Evolutionary conservation across 1,284 basidiomycete species (phyloP).

Genomic region (Cryptococcus jaspeensis): DNA sequence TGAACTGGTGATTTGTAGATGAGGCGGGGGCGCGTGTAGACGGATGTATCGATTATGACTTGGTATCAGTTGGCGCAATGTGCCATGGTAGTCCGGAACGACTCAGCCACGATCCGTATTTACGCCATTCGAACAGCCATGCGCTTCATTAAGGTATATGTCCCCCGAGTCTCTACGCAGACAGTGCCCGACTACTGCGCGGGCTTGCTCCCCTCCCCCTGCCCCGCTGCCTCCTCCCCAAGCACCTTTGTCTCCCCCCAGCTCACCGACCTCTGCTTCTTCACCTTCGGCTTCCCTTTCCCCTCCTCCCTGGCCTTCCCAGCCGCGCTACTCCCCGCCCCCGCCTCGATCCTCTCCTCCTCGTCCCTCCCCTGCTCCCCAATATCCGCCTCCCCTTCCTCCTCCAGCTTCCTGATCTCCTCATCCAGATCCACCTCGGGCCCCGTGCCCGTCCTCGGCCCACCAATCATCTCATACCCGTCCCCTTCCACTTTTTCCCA

Average conservation of each 20-base stretch:
- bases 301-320: background rate
- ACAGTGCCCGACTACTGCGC: background rate
- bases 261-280: constrained; percentile 35
- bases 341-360: constrained; percentile 20
- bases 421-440: constrained; percentile 46
- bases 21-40: background rate
- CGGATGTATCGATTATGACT: background rate
- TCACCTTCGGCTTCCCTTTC: constrained; percentile 12
- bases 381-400: constrained; percentile 23
- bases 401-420: constrained; percentile 50
- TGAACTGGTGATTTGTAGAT: background rate
- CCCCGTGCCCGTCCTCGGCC: constrained; percentile 6
- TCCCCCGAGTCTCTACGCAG: background rate
- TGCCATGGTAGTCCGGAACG: background rate
- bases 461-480: constrained; percentile 41
- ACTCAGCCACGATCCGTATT: background rate
- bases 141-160: background rate
- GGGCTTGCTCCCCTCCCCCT: background rate
- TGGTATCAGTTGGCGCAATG: background rate
- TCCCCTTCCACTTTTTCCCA: constrained; percentile 30
- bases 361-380: constrained; percentile 26
- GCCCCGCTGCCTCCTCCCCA: constrained; percentile 25
- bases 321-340: background rate
- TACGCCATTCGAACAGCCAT: too few relatives aligned
- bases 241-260: constrained; percentile 49